These are phyloP conservation scores for Isochrysis galbana DNA, from an alignment of 78 protist species.

Conservation along the genomic window DNA sequence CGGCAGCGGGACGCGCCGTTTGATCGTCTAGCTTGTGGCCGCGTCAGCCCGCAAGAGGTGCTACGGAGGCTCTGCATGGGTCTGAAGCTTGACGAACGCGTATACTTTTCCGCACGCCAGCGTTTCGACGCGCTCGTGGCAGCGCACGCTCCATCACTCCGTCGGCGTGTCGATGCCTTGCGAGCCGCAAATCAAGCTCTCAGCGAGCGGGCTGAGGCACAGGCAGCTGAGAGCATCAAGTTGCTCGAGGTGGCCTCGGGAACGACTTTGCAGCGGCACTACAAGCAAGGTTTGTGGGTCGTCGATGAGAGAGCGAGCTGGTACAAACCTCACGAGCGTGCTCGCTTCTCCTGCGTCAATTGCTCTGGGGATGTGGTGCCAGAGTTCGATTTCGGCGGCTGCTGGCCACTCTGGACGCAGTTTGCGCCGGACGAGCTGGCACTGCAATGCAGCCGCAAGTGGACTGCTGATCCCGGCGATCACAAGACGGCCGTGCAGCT, in stretches of 20 bases:
- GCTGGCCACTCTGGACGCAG: slow-evolving; percentile 33
- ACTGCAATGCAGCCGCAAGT: background rate
- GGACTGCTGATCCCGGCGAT: background rate
- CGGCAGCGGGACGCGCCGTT: no score
- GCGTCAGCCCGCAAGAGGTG: background rate
- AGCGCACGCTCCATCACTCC: background rate
- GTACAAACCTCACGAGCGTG: background rate
- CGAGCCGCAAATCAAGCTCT: background rate
- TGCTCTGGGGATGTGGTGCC: slow-evolving; percentile 12
- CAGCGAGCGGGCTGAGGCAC: background rate
- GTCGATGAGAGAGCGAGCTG: background rate
- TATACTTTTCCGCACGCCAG: background rate
- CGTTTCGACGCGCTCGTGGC: background rate
- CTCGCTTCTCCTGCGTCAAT: background rate
- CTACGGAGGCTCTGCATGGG: background rate
- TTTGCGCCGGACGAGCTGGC: slow-evolving; percentile 5
- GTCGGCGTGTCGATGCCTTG: background rate
- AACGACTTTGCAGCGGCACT: background rate
- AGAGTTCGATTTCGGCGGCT: background rate
- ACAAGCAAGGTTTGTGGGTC: background rate
- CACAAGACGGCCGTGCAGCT: background rate
- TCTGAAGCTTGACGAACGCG: background rate
- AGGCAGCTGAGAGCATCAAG: background rate
- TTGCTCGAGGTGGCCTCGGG: background rate
- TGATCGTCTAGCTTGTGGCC: background rate